A percentile compares a stretch with the other conserved stretches of the same genome.
phyloP scores from a whole-genome alignment of 177 flowering plant species.

The Tripterygium wilfordii region DNA sequence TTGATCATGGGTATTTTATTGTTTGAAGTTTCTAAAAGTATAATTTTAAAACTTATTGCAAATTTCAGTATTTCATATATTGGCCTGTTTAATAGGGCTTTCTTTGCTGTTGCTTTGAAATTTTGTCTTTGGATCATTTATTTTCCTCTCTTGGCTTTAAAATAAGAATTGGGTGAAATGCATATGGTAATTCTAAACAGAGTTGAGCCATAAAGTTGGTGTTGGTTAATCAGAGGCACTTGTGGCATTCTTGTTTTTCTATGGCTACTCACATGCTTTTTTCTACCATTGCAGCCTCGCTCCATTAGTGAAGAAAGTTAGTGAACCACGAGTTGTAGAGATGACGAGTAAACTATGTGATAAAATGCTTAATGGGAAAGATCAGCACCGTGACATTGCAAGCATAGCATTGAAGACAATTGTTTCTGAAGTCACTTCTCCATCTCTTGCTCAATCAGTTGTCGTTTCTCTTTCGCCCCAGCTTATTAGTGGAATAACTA shows the following conservation, averaged over 20 bases:
- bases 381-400: conserved; percentile 88
- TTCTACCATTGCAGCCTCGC: conserved; percentile 58
- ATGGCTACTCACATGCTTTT: too few species aligned
- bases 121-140: too few species aligned
- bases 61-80: neutral
- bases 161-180: too few species aligned
- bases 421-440: conserved; percentile 61
- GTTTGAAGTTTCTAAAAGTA: too few species aligned
- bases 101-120: too few species aligned
- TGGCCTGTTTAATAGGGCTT: neutral
- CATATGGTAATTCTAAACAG: too few species aligned
- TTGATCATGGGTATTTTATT: too few species aligned
- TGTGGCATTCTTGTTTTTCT: neutral
- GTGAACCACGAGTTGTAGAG: conserved; percentile 68
- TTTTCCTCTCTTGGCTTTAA: too few species aligned
- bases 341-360: conserved; percentile 76
- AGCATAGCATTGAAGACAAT: conserved; percentile 96
- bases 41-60: too few species aligned
- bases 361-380: conserved; percentile 80
- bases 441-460: conserved; percentile 64
- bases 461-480: conserved; percentile 63
- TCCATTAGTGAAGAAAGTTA: conserved; percentile 89
- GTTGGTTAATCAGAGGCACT: too few species aligned
- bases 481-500: conserved; percentile 65
- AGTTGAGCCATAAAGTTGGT: too few species aligned